A percentile compares a stretch with the other conserved stretches of the same genome.
Conservation (phyloP, 257 asterid genomes). For the Fraxinus pennsylvanica region DNA sequence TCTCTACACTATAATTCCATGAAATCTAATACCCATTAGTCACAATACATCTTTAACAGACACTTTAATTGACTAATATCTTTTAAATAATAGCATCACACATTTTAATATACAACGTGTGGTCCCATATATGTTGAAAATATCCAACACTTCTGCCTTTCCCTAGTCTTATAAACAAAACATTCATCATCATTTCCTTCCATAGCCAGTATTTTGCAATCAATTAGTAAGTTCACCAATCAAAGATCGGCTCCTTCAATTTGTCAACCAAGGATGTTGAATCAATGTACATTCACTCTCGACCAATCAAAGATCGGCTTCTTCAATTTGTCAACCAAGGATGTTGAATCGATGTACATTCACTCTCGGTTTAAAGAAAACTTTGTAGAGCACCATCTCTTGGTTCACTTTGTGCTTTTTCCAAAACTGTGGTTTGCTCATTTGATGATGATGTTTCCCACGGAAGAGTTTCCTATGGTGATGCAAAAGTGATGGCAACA, state of each 20-base stretch:
- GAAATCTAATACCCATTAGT: too few species aligned
- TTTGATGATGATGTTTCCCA: constrained; percentile 15
- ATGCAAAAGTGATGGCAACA: not conserved
- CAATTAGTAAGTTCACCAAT: constrained; percentile 26
- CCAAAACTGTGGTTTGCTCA: constrained; percentile 27
- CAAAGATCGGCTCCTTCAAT: constrained; percentile 26
- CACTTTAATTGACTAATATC: too few species aligned
- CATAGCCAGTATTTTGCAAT: constrained; percentile 6
- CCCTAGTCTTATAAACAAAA: constrained; percentile 17
- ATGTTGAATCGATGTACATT: constrained; percentile 10
- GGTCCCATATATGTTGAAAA: too few species aligned
- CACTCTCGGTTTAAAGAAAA: constrained; percentile 14
- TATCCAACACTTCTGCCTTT: not conserved
- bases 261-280: constrained; percentile 20
- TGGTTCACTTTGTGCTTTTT: constrained; percentile 16
- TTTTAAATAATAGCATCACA: too few species aligned
- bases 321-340: constrained; percentile 22
- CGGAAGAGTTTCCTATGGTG: not conserved
- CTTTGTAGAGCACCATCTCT: constrained; percentile 12
- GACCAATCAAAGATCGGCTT: constrained; percentile 26
- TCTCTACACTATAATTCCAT: too few species aligned
- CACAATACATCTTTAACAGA: too few species aligned
- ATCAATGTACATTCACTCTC: constrained; percentile 20
- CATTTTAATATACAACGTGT: too few species aligned
- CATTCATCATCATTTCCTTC: constrained; percentile 18